Percentiles rank a stretch among this genome's conserved stretches.
These are phyloP conservation scores for Termitomyces sp. DNA, from an alignment of 768 basidiomycete genomes.

Conservation along the genomic window DNA sequence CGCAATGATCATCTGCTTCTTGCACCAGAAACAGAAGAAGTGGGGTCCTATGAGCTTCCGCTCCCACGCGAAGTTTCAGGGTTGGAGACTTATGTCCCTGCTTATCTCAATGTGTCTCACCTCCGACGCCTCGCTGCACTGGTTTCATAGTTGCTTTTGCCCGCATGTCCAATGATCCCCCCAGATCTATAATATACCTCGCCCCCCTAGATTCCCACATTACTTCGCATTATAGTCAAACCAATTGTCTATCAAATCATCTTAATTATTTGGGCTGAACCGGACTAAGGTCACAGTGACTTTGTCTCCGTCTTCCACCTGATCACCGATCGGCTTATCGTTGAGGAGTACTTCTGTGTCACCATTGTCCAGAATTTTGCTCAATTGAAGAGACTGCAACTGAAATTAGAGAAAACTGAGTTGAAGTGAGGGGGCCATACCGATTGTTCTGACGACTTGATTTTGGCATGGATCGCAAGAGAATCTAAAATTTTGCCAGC, in stretches of 20 bases:
- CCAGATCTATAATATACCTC: constrained; percentile 41
- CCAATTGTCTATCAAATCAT: neutral
- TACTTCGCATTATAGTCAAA: constrained; percentile 23
- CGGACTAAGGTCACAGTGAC: constrained; percentile 15
- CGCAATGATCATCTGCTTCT: constrained; percentile 95
- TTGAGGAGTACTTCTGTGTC: constrained; percentile 34
- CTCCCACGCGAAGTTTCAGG: constrained; percentile 93
- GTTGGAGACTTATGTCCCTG: constrained; percentile 93
- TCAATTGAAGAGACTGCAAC: constrained; percentile 38
- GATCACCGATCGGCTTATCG: constrained; percentile 39
- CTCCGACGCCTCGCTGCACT: constrained; percentile 82
- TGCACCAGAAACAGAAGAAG: constrained; percentile 95
- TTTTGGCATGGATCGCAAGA: constrained; percentile 31
- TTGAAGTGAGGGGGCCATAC: constrained; percentile 18
- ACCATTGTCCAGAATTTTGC: constrained; percentile 20
- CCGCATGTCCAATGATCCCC: constrained; percentile 11
- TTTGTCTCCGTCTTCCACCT: constrained; percentile 49
- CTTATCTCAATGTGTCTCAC: constrained; percentile 87
- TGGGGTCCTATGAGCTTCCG: constrained; percentile 91
- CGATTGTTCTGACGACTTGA: constrained; percentile 21
- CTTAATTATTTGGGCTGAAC: neutral
- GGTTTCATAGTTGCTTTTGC: constrained; percentile 51
- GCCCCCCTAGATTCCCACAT: constrained; percentile 36
- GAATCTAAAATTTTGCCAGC: constrained; percentile 64
- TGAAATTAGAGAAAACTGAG: neutral